Evolutionary conservation across 2,329 filamentous ascomycete genomes (phyloP).

Genomic region (Venturia asperata): DNA sequence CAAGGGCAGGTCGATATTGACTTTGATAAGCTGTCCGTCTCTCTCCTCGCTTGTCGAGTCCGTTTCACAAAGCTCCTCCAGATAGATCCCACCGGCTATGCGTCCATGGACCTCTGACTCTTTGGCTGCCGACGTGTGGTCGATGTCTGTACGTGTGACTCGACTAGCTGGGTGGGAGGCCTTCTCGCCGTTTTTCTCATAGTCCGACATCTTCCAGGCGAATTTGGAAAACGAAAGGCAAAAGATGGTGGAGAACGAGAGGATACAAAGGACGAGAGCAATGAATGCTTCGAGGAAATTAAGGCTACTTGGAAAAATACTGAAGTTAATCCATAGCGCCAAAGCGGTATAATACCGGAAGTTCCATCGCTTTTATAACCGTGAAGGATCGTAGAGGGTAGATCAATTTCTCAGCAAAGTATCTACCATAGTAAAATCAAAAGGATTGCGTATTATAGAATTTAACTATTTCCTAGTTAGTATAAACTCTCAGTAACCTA

Average conservation of each 20-base stretch:
- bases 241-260: background rate
- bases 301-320: constrained; percentile 2
- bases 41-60: constrained; percentile 28
- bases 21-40: constrained; percentile 35
- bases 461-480: no score
- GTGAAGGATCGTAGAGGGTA: no score
- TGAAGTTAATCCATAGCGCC: background rate
- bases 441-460: no score
- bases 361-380: no score
- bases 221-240: background rate
- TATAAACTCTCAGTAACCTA: no score
- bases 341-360: background rate
- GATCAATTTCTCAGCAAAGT: no score
- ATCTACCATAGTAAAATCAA: no score
- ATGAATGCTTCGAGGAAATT: background rate
- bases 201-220: background rate
- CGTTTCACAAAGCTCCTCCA: constrained; percentile 30
- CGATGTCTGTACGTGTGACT: background rate
- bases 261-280: background rate
- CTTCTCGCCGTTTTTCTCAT: background rate
- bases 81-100: constrained; percentile 36
- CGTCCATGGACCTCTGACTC: constrained; percentile 26
- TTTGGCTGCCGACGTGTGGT: constrained; percentile 4
- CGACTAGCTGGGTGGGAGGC: background rate
- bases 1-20: constrained; percentile 45